phyloP scores from a whole-genome alignment of 257 asterid species.

The Handroanthus guayacan region DNA sequence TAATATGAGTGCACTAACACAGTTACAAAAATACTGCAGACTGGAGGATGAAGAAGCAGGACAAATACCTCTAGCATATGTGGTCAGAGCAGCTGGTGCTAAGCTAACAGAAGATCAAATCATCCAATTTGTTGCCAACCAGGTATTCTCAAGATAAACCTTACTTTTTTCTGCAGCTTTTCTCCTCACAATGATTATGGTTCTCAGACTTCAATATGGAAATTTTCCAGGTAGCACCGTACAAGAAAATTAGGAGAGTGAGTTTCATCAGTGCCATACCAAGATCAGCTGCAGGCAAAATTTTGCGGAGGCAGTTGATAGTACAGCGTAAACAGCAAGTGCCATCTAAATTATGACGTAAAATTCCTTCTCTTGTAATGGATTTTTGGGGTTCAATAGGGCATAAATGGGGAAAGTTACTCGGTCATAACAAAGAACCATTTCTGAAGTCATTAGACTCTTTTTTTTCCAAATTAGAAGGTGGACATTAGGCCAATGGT shows the following conservation, averaged over 20 bases:
- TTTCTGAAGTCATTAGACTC: neutral
- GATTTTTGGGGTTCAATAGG: neutral
- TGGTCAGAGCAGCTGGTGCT: slow-evolving; percentile 61
- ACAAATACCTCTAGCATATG: slow-evolving; percentile 74
- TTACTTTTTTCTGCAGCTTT: neutral
- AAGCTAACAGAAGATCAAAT: slow-evolving; percentile 63
- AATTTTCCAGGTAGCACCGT: slow-evolving; percentile 74
- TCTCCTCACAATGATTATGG: neutral
- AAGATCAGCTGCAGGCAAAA: slow-evolving; percentile 86
- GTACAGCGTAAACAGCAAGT: slow-evolving; percentile 44
- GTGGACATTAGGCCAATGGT: neutral
- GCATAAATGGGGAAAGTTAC: neutral
- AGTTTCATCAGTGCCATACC: slow-evolving; percentile 64
- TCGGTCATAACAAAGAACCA: slow-evolving; percentile 18
- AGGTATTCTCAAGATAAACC: slow-evolving; percentile 47
- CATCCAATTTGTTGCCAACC: slow-evolving; percentile 66
- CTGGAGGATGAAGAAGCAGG: slow-evolving; percentile 79
- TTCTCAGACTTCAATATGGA: neutral
- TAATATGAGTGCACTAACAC: neutral
- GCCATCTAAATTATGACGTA: slow-evolving; percentile 54
- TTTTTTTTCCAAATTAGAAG: neutral
- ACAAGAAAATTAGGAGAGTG: slow-evolving; percentile 75
- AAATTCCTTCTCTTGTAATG: neutral
- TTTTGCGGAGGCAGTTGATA: slow-evolving; percentile 65
- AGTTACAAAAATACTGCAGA: slow-evolving; percentile 45